Evolutionary conservation across 2,329 filamentous ascomycete species (phyloP).

Genomic region (Pestalotiopsis sp.): DNA sequence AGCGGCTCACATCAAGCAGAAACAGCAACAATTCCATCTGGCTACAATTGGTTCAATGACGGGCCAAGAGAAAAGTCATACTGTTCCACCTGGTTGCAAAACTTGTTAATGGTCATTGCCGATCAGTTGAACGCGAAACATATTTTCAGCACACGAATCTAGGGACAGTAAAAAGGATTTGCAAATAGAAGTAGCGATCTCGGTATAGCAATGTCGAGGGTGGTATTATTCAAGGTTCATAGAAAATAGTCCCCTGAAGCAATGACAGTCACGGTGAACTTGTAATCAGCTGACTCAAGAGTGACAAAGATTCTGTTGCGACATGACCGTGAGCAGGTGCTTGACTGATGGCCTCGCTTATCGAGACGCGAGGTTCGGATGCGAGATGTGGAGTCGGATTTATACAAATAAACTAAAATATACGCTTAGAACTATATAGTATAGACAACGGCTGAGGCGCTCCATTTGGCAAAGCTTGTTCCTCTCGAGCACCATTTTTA

Average conservation of each 20-base stretch:
- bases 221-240: background rate
- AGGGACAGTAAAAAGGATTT: background rate
- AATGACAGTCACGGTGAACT: background rate
- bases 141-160: background rate
- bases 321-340: background rate
- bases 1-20: background rate
- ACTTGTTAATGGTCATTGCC: background rate
- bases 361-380: background rate
- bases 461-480: background rate
- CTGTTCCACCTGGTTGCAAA: background rate
- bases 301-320: background rate
- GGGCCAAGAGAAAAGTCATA: too few species aligned
- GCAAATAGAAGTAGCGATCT: background rate
- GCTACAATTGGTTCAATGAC: background rate
- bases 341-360: background rate
- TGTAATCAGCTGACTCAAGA: background rate
- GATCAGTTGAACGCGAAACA: background rate
- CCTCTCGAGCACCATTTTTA: background rate
- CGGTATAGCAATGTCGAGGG: background rate
- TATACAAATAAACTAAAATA: background rate
- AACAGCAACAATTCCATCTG: background rate
- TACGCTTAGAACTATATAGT: background rate
- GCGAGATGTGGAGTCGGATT: background rate
- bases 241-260: background rate
- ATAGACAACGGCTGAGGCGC: background rate